Base-by-base conservation (phyloP, 2,329 filamentous ascomycete genomes). In the Aureobasidium sp. region DNA sequence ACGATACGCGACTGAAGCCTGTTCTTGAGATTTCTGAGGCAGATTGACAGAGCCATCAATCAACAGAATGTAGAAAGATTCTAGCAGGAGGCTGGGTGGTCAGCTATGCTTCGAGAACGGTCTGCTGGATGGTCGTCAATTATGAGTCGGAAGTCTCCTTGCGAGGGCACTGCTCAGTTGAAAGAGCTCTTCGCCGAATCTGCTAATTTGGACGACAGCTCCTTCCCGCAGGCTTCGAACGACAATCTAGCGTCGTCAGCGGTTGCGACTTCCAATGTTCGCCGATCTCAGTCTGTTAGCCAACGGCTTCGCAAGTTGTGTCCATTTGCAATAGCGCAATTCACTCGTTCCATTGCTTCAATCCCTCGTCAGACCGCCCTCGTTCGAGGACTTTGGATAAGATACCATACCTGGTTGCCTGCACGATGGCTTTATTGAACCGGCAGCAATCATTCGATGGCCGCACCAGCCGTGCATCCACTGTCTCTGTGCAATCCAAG, bases 381-480 rank as follows among this genome's bases (percentile, higher is more conserved):
- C 36, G 14, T 7, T 25, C 6, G 37, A n/a, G 7, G 27, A 4
- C 8, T 8, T 55, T 60, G 62, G 55, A 49, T 39, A 34, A 22
- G 48, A 41, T 9, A 5, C 27, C 22, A 17, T 34, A 29, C 25
- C 45, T 14, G n/a, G 5, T 5, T n/a, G 37, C 11, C 62, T 22
- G 31, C 42, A 74, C 69, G 68, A 79, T 80, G 78, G 73, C 75
- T 70, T 75, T 76, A 64, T 68, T 72, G 53, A 74, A 79, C 61
- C 70, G 71, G 60, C 77, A 80, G 62, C 74, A 74, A 44, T 78
- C 76, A 67, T 66, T 74, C 66, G 77, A 75, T 66, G 78, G 78
- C 52, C 77, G 78, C 58, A 76, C 73, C 67, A 80, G 78, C 68
- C 71, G 77, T 66, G 75, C 77, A 37, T 80, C 78, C 37, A 77